A percentile compares a stretch with the other conserved stretches of the same genome.
Evolutionary conservation across 1,284 basidiomycete genomes (phyloP).

Genomic region (Hemileia vastatrix): DNA sequence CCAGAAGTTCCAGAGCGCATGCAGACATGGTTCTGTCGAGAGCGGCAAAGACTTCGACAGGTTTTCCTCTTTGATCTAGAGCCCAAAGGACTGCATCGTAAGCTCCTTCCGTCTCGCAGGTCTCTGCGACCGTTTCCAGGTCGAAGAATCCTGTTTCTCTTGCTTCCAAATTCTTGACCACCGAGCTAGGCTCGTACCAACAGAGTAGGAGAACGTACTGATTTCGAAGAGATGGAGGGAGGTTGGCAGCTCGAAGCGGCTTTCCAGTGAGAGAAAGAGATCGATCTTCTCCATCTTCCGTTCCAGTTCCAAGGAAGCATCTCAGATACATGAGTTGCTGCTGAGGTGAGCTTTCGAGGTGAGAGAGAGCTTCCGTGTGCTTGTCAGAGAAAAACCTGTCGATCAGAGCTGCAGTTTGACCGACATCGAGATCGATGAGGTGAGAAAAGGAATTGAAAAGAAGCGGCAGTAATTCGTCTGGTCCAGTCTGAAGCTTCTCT

Average conservation of each 20-base stretch:
- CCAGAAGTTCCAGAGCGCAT: conserved; percentile 60
- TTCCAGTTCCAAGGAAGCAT: conserved; percentile 58
- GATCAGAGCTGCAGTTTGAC: conserved; percentile 26
- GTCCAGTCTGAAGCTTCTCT: no score
- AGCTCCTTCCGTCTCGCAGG: conserved; percentile 59
- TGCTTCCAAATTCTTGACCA: conserved; percentile 60
- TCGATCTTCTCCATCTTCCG: conserved; percentile 37
- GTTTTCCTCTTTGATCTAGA: conserved; percentile 57
- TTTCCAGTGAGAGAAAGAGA: conserved; percentile 10
- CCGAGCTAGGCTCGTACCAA: conserved; percentile 55
- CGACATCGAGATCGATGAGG: neutral
- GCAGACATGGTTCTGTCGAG: conserved; percentile 22
- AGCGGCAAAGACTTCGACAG: no score
- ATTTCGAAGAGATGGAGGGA: conserved; percentile 52
- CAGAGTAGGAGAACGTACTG: conserved; percentile 69
- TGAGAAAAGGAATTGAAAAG: neutral
- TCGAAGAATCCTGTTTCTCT: conserved; percentile 56
- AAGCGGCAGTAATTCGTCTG: neutral
- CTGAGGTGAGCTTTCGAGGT: conserved; percentile 47
- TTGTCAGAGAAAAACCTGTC: conserved; percentile 39
- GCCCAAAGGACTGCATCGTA: conserved; percentile 77
- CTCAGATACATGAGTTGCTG: conserved; percentile 68
- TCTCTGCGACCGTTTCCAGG: conserved; percentile 52
- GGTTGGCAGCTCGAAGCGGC: conserved; percentile 45
- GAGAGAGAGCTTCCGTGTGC: conserved; percentile 51